A percentile compares a stretch with the other conserved stretches of the same genome.
Evolutionary conservation across 192 early-diverging fungal genomes (phyloP).

Genomic region (Coemansia sp.): DNA sequence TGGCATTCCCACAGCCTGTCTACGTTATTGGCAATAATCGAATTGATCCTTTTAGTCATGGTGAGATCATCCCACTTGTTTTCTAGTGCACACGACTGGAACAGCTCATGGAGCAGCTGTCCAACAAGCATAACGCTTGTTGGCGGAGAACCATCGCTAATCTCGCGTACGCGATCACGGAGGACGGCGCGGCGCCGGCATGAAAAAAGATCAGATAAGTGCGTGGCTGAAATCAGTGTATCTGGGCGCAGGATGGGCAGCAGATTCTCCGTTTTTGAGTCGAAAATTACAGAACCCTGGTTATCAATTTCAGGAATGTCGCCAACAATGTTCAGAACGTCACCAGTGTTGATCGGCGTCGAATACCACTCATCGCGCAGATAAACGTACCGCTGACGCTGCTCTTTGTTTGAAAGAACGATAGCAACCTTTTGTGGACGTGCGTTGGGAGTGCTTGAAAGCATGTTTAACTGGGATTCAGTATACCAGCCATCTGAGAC

Average conservation of each 20-base stretch:
- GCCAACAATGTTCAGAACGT: conserved; percentile 57
- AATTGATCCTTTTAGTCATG: conserved; percentile 52
- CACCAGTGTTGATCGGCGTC: conserved; percentile 57
- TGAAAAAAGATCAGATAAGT: conserved; percentile 66
- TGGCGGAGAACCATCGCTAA: conserved; percentile 41
- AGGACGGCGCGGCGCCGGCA: conserved; percentile 81
- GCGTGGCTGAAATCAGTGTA: conserved; percentile 70
- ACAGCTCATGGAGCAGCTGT: conserved; percentile 76
- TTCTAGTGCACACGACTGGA: conserved; percentile 63
- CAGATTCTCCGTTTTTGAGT: conserved; percentile 49
- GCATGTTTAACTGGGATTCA: conserved; percentile 7
- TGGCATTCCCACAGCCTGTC: conserved; percentile 73
- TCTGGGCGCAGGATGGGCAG: conserved; percentile 82
- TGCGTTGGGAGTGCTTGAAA: conserved; percentile 6
- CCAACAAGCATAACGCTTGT: conserved; percentile 69
- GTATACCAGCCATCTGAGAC: conserved; percentile 35
- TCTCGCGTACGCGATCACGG: conserved; percentile 59
- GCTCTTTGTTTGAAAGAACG: conserved; percentile 41
- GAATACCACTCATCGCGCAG: conserved; percentile 71
- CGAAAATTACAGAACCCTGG: conserved; percentile 50
- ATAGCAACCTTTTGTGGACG: conserved; percentile 34
- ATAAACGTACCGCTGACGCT: conserved; percentile 35
- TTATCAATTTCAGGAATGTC: conserved; percentile 11
- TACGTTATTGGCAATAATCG: conserved; percentile 54
- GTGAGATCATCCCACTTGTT: conserved; percentile 58